Conservation (phyloP, 2,329 filamentous ascomycete genomes). For the Didymosphaeria variabile region DNA sequence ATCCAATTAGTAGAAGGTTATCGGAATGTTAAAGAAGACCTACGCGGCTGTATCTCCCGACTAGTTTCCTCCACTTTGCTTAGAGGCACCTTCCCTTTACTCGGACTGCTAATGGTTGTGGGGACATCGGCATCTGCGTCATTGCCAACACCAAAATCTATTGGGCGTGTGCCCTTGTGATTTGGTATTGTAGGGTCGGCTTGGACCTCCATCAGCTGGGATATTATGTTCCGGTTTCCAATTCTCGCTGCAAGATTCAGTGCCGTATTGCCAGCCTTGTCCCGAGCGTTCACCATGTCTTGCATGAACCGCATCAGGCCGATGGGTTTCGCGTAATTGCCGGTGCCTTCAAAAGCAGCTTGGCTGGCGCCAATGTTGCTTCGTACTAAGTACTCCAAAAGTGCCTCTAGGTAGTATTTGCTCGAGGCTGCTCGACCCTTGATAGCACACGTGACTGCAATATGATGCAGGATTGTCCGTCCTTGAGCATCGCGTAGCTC, state of each 20-base stretch:
- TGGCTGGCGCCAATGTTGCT: conserved; percentile 60
- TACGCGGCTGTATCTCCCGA: conserved; percentile 81
- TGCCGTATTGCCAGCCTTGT: conserved; percentile 93
- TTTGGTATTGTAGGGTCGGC: conserved; percentile 94
- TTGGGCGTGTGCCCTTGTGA: conserved; percentile 82
- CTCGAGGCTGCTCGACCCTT: conserved; percentile 91
- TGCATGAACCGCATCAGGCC: conserved; percentile 93
- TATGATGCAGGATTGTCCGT: conserved; percentile 92
- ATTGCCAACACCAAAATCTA: conserved; percentile 92
- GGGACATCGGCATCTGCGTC: conserved; percentile 62
- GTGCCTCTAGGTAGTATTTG: conserved; percentile 93
- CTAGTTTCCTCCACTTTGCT: conserved; percentile 74
- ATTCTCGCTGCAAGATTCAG: conserved; percentile 93
- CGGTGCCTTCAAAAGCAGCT: conserved; percentile 59
- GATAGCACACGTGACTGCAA: conserved; percentile 93
- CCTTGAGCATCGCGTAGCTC: conserved; percentile 90
- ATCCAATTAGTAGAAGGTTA: conserved; percentile 12
- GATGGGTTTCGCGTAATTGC: conserved; percentile 71
- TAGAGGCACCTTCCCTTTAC: conserved; percentile 48
- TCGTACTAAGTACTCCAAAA: conserved; percentile 92
- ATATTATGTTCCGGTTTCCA: conserved; percentile 92
- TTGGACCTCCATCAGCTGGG: conserved; percentile 93
- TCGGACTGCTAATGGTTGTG: conserved; percentile 43
- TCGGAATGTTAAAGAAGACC: conserved; percentile 51
- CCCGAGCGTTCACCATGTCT: conserved; percentile 94